A percentile compares a stretch with the other conserved stretches of the same genome.
phyloP scores from a whole-genome alignment of 768 basidiomycete species.

The Lactarius hatsudake region DNA sequence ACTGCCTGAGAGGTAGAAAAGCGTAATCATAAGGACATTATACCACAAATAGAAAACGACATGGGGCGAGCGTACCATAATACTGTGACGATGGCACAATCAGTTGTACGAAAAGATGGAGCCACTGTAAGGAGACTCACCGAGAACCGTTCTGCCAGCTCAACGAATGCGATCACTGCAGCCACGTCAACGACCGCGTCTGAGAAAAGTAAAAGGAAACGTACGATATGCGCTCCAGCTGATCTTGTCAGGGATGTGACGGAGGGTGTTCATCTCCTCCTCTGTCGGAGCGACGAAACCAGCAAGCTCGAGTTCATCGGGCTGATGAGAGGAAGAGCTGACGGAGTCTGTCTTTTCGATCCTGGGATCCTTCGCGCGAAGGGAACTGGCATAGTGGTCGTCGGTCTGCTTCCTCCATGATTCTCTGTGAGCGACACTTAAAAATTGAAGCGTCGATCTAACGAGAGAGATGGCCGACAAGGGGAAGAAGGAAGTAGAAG shows the following conservation, averaged over 20 bases:
- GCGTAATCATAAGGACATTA: background rate
- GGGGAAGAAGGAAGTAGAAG: background rate
- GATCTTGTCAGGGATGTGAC: slow-evolving; percentile 31
- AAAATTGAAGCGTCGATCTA: background rate
- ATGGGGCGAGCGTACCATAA: slow-evolving; percentile 17
- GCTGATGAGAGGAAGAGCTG: background rate
- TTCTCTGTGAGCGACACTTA: background rate
- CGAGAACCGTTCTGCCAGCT: slow-evolving; percentile 34
- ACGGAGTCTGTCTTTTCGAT: slow-evolving; percentile 2
- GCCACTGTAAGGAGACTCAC: slow-evolving; percentile 10
- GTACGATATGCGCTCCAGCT: slow-evolving; percentile 26
- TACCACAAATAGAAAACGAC: background rate
- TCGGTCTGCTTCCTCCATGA: slow-evolving; percentile 25
- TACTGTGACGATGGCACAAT: slow-evolving; percentile 16
- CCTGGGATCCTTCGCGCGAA: slow-evolving; percentile 9
- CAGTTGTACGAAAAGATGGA: background rate
- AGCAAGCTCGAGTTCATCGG: slow-evolving; percentile 10
- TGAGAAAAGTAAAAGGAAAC: background rate
- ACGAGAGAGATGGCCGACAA: background rate
- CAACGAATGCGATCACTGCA: slow-evolving; percentile 32
- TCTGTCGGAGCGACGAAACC: slow-evolving; percentile 27
- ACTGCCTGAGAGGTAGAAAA: slow-evolving; percentile 15
- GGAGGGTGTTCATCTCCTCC: slow-evolving; percentile 29
- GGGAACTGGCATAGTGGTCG: slow-evolving; percentile 19
- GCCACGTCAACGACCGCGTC: background rate